These are phyloP conservation scores for Sporobolomyces roseus DNA, from an alignment of 768 basidiomycete genomes.

Conservation along the genomic window DNA sequence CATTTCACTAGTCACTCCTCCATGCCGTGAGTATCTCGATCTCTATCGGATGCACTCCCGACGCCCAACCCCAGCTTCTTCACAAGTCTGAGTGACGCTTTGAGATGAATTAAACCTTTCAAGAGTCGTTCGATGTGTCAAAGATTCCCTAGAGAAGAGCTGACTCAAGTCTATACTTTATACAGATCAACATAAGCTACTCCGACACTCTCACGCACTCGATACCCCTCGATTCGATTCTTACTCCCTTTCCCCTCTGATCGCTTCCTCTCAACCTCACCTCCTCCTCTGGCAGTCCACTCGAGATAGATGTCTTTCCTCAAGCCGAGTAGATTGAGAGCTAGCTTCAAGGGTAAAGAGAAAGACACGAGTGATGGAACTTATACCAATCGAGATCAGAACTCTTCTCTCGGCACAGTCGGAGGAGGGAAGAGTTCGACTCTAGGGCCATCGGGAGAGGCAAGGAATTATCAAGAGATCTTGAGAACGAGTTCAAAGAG, in stretches of 20 bases:
- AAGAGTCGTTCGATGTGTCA: too few relatives aligned
- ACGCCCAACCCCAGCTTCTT: too few relatives aligned
- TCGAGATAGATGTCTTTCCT: slow-evolving; percentile 4
- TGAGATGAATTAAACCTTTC: too few relatives aligned
- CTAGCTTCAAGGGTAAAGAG: slow-evolving; percentile 14
- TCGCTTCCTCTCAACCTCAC: not conserved
- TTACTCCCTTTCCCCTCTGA: not conserved
- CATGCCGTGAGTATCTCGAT: not conserved
- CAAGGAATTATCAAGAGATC: slow-evolving; percentile 31
- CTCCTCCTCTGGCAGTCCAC: not conserved
- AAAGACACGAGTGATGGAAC: slow-evolving; percentile 10
- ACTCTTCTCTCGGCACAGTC: slow-evolving; percentile 4
- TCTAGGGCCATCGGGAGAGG: not conserved
- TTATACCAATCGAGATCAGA: not conserved
- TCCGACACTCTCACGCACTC: too few relatives aligned
- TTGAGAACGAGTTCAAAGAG: slow-evolving; percentile 3
- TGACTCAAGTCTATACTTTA: too few relatives aligned
- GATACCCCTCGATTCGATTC: too few relatives aligned
- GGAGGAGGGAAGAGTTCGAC: not conserved
- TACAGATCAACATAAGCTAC: too few relatives aligned
- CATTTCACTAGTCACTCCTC: too few relatives aligned
- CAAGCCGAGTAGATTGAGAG: slow-evolving; percentile 2
- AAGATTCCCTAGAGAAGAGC: too few relatives aligned
- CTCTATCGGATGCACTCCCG: not conserved
- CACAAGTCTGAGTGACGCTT: too few relatives aligned